A percentile compares a stretch with the other conserved stretches of the same genome.
phyloP scores from a whole-genome alignment of 169 alveolate genomes.

The Condylostoma magnum region DNA sequence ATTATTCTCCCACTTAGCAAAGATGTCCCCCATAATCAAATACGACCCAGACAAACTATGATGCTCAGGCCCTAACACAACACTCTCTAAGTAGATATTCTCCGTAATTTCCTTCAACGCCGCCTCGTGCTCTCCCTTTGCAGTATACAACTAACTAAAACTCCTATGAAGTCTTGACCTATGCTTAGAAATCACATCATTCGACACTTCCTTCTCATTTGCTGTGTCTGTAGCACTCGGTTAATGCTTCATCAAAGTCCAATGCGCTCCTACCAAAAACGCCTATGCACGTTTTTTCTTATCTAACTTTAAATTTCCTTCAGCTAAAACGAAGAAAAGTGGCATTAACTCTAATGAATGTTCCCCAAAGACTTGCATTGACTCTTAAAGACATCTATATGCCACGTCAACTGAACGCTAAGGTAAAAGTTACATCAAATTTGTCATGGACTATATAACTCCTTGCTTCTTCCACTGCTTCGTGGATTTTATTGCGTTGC shows the following conservation, averaged over 20 bases:
- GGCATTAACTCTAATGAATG: conserved; percentile 31
- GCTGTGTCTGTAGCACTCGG: too few relatives aligned
- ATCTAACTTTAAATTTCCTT: conserved; percentile 6
- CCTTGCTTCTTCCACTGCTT: conserved; percentile 7
- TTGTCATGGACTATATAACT: conserved; percentile 14
- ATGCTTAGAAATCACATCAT: conserved; percentile 9
- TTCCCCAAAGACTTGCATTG: conserved; percentile 23
- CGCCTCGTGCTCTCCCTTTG: neutral
- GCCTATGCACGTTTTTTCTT: conserved; percentile 2
- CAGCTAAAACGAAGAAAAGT: conserved; percentile 18
- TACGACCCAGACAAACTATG: conserved; percentile 8
- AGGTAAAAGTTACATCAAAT: conserved; percentile 5
- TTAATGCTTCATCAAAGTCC: conserved; percentile 15
- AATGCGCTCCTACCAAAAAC: conserved; percentile 7
- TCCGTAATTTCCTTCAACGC: neutral
- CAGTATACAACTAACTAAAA: conserved; percentile 23
- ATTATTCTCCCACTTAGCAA: too few relatives aligned
- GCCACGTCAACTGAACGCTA: conserved; percentile 23
- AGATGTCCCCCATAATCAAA: conserved; percentile 25
- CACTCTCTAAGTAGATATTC: conserved; percentile 24
- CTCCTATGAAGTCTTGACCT: conserved; percentile 14
- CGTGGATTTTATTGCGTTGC: neutral
- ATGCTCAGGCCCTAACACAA: conserved; percentile 30
- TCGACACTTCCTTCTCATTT: neutral
- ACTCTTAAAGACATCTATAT: conserved; percentile 11